A percentile compares a stretch with the other conserved stretches of the same genome.
phyloP scores from a whole-genome alignment of 2,329 filamentous ascomycete genomes.

The Scytalidium sp. region DNA sequence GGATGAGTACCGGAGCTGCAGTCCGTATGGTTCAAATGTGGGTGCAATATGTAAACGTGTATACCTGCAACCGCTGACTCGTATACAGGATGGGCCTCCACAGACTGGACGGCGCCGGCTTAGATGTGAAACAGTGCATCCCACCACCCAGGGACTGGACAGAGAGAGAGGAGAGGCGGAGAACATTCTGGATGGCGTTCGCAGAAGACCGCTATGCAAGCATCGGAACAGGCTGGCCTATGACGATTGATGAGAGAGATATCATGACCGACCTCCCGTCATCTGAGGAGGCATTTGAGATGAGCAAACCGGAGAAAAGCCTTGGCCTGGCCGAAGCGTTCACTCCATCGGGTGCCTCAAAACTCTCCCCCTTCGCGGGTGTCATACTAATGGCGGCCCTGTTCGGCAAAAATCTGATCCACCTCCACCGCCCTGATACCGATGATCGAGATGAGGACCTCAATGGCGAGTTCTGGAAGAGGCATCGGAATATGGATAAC shows the following conservation, averaged over 20 bases:
- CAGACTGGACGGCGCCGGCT: conserved; percentile 73
- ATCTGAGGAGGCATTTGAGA: conserved; percentile 80
- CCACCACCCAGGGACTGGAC: conserved; percentile 89
- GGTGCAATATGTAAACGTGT: conserved; percentile 39
- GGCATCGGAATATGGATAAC: conserved; percentile 85
- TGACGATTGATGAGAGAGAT: conserved; percentile 89
- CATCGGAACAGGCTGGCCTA: conserved; percentile 96
- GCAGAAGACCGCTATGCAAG: conserved; percentile 89
- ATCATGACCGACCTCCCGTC: conserved; percentile 82
- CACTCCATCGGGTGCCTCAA: conserved; percentile 66
- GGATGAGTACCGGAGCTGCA: conserved; percentile 84
- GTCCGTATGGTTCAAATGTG: conserved; percentile 82
- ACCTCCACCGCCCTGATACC: conserved; percentile 81
- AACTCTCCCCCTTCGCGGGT: conserved; percentile 74
- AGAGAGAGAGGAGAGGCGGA: conserved; percentile 83
- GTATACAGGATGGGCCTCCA: conserved; percentile 83
- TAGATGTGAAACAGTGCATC: conserved; percentile 92
- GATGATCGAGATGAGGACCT: conserved; percentile 84
- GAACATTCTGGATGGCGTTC: conserved; percentile 95
- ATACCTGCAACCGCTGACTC: conserved; percentile 50
- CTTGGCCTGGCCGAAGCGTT: conserved; percentile 68
- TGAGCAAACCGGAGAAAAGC: conserved; percentile 71
- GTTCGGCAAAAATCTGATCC: conserved; percentile 86
- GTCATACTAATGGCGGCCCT: conserved; percentile 84
- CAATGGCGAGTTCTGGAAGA: conserved; percentile 93